Conservation (phyloP, 164 flowering plant species). For the Tetracentron sinense region DNA sequence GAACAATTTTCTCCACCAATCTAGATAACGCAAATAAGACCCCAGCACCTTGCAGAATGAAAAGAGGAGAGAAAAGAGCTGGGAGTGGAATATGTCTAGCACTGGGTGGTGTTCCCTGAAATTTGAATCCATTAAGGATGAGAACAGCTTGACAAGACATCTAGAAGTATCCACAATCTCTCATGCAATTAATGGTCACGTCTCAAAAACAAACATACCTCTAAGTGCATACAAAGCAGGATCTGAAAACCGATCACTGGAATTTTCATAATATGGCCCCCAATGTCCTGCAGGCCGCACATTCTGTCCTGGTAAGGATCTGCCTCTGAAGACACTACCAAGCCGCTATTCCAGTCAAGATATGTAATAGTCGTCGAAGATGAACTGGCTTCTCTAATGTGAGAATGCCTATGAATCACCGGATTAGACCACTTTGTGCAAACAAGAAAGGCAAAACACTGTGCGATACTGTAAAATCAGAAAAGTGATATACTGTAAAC, state of each 20-base stretch:
- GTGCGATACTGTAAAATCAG: slow-evolving; percentile 59
- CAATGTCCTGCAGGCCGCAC: slow-evolving; percentile 71
- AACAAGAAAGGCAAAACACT: slow-evolving; percentile 92
- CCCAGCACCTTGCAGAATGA: slow-evolving; percentile 77
- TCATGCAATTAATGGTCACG: background rate
- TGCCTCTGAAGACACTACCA: slow-evolving; percentile 56
- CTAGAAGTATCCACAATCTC: background rate
- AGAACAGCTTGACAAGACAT: slow-evolving; percentile 1
- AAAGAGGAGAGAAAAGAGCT: slow-evolving; percentile 66
- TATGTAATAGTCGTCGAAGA: slow-evolving; percentile 52
- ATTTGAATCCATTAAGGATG: slow-evolving; percentile 12
- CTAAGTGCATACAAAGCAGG: slow-evolving; percentile 80
- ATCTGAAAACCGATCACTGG: slow-evolving; percentile 70
- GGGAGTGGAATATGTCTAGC: slow-evolving; percentile 55
- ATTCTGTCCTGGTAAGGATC: slow-evolving; percentile 43
- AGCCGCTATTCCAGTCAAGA: slow-evolving; percentile 72
- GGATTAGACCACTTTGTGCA: slow-evolving; percentile 96
- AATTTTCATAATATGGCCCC: slow-evolving; percentile 92
- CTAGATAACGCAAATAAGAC: slow-evolving; percentile 58
- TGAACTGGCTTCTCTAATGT: slow-evolving; percentile 42
- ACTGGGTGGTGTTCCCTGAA: slow-evolving; percentile 71
- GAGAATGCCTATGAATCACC: slow-evolving; percentile 58
- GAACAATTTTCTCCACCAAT: slow-evolving; percentile 66
- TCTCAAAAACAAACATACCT: slow-evolving; percentile 41
- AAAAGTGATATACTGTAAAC: background rate